These are phyloP conservation scores for Chlorella sp. DNA, from an alignment of 139 green algal genomes.

Conservation along the genomic window DNA sequence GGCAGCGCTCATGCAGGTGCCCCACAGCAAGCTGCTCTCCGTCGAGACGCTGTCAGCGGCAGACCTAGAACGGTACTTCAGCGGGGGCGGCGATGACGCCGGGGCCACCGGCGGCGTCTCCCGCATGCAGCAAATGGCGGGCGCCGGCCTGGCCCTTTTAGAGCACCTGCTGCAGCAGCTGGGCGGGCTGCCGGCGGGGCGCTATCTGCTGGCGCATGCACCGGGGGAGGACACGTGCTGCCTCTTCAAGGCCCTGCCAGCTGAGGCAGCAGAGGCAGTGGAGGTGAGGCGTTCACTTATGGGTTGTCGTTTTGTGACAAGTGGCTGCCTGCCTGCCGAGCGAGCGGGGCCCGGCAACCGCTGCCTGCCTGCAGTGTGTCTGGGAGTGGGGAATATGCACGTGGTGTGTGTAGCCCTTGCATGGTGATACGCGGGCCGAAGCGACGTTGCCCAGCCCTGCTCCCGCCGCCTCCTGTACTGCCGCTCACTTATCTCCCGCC, in stretches of 20 bases:
- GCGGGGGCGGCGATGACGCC: neutral
- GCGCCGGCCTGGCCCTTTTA: conserved; percentile 6
- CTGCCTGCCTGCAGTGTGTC: no score
- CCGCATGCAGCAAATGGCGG: neutral
- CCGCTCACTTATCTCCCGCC: no score
- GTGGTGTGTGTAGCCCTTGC: no score
- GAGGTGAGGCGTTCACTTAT: neutral
- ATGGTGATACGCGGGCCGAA: no score
- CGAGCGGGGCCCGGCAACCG: no score
- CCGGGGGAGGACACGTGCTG: neutral
- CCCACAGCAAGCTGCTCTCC: neutral
- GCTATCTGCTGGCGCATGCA: conserved; percentile 38
- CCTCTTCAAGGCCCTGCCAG: conserved; percentile 27
- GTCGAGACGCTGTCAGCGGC: neutral
- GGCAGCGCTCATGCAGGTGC: conserved; percentile 23
- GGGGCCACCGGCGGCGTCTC: no score
- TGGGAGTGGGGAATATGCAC: no score
- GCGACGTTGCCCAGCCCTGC: no score
- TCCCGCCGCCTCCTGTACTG: no score
- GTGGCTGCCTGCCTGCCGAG: no score
- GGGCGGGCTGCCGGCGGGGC: neutral
- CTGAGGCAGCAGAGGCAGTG: neutral
- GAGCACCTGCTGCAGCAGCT: conserved; percentile 2
- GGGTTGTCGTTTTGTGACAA: no score
- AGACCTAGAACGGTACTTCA: neutral